phyloP scores from a whole-genome alignment of 1,139 yeast species.

The Tardiomyces blankii region DNA sequence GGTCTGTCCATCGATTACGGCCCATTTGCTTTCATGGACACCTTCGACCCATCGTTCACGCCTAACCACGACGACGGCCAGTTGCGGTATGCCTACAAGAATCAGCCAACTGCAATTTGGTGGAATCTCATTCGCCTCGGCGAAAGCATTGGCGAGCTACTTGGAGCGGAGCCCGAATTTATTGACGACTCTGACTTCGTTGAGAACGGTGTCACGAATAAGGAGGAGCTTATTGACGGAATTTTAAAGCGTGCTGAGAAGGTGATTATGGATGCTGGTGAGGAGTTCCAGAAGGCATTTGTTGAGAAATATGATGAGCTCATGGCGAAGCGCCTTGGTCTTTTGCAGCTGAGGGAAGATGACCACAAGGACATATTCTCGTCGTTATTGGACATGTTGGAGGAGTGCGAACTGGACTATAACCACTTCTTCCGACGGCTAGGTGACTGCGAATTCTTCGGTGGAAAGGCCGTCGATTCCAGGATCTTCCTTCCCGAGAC shows the following conservation, averaged over 20 bases:
- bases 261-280: conserved; percentile 53
- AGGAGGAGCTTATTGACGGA: conserved; percentile 38
- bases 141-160: conserved; percentile 68
- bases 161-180: conserved; percentile 46
- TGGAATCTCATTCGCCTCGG: conserved; percentile 87
- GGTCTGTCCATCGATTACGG: conserved; percentile 92
- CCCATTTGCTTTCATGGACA: conserved; percentile 85
- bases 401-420: conserved; percentile 59
- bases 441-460: conserved; percentile 32
- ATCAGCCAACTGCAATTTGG: conserved; percentile 83
- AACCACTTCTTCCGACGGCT: conserved; percentile 63
- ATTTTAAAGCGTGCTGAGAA: conserved; percentile 54
- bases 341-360: conserved; percentile 31
- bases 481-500: conserved; percentile 24
- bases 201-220: conserved; percentile 26
- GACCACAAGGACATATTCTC: conserved; percentile 40
- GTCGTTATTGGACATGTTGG: conserved; percentile 54
- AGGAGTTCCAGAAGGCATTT: conserved; percentile 53
- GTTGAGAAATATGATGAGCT: conserved; percentile 46
- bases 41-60: conserved; percentile 68
- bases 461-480: conserved; percentile 4
- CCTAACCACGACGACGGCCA: conserved; percentile 83
- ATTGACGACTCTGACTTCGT: conserved; percentile 31
- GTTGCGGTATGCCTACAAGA: conserved; percentile 62
- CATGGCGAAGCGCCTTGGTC: conserved; percentile 63